Base-by-base conservation (phyloP, 306 rosid genomes). In the Geum urbanum region DNA sequence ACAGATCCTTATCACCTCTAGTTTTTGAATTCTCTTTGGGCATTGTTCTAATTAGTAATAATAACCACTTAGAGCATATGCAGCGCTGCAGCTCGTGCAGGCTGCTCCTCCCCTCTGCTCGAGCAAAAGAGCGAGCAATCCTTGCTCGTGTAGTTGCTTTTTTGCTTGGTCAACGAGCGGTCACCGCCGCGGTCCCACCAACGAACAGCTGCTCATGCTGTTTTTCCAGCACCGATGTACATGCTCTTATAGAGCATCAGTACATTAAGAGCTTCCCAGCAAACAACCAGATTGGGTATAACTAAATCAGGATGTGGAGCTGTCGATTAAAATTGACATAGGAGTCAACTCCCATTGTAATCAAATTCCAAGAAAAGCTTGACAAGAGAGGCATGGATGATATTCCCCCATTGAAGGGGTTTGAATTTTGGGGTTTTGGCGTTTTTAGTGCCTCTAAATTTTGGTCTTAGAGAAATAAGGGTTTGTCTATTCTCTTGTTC, bases 261-360 rank as follows among this genome's bases (percentile, higher is more conserved):
- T 47, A 57, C 7, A 55, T 35, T 50, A 10, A 57, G 50, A 63
- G 12, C 46, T 44, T 37, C 27, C 16, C 0, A 7, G 57, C 47
- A n/a, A n/a, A n/a, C n/a, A 45, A 55, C 47, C 39, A 73, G 45
- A 53, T 18, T 41, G 14, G 18, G 8, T 51, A 49, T 51, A 15
- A 6, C 9, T 24, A 14, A 35, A 67, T 50, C 47, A 67, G 5
- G 39, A 49, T 50, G 4, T 37, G 72, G 18, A 16, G 61, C 39
- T 44, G 67, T 73, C 76, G 57, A 48, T 32, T 66, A n/a, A 48
- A 56, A 39, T 59, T 66, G 77, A 16, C 39, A 12, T 20, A 37
- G 55, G 18, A 66, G 83, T 66, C 74, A 44, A 53, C 67, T 54
- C 48, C 48, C 32, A 0, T 35, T 37, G 19, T 54, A 69, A 35